Percentiles rank a stretch among this genome's conserved stretches.
Conservation (phyloP, 768 basidiomycete species). For the Filobasidium floriforme region DNA sequence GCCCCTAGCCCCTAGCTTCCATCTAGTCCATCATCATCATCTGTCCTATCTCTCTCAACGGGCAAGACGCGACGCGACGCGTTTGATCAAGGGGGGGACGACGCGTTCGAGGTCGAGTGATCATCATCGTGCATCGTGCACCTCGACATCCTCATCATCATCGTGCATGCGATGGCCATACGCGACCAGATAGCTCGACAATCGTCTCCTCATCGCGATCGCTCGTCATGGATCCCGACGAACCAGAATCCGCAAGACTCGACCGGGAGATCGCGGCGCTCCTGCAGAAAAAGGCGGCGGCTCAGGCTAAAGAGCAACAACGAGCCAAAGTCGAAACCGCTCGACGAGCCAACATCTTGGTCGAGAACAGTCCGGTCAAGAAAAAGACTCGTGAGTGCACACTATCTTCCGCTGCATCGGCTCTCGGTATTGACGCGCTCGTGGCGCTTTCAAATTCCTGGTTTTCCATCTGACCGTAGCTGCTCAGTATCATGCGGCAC, state of each 20-base stretch:
- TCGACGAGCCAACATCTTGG: background rate
- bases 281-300: background rate
- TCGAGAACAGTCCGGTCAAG: conserved; percentile 7
- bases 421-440: no score
- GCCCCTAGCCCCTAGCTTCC: no score
- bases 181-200: no score
- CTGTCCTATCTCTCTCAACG: no score
- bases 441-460: background rate
- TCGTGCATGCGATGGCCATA: background rate
- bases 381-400: background rate
- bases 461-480: background rate
- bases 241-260: background rate
- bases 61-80: no score
- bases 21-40: no score
- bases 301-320: background rate
- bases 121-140: background rate
- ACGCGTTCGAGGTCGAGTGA: background rate
- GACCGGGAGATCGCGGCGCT: background rate
- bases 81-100: no score
- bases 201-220: no score
- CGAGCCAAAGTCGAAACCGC: background rate
- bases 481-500: background rate
- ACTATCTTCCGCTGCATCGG: no score
- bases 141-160: background rate
- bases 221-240: background rate